Base-by-base conservation (phyloP, 2,329 filamentous ascomycete species). In the Chalara sp. region DNA sequence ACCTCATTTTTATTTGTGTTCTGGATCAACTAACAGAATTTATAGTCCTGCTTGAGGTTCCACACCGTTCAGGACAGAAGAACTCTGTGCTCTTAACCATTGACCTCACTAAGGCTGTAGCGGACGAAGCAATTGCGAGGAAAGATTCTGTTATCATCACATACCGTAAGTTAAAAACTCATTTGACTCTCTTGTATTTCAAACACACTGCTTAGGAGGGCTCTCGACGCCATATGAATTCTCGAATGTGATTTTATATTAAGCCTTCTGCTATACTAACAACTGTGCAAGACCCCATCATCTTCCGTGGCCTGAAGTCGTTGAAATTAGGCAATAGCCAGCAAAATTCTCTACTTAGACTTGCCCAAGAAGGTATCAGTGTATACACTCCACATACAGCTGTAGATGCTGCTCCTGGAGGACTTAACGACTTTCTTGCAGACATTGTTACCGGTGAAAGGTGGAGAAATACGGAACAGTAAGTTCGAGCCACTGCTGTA, bases 321-420 rank as follows among this genome's bases (percentile, higher is more conserved):
- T 74, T 99, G 65, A 95, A 89, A 33, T 79, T 90, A 45, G 78
- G 78, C 55, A 87, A 99, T 65, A 80, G 89, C 7, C 93, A 97
- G 68, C 93, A 99, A 66, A 79, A 84, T 42, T 88, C 88, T 6
- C 80, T 99, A 32, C 76, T 99, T 4, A 80, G 85, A 43, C 79
- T 99, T 10, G 87, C 86, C 44, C 86, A 88, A 56, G 83, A 87
- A 67, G 91, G 92, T 35, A 89, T 99, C 62, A 95, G 90, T 57
- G 90, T 99, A 51, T 99, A 97, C 74, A 90, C 86, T 58, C 93
- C 93, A 0, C 93, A 99, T 70, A 99, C 93, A 0, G 92, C 93
- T 11, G 82, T 97, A 42, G 93, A 99, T 68, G 89, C 89, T 39
- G 88, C 88, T 1, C 81, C 83, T 1, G 81, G 84, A 13, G 93